Conservation (phyloP, 2,329 filamentous ascomycete species). For the Arachnomyces sp. region DNA sequence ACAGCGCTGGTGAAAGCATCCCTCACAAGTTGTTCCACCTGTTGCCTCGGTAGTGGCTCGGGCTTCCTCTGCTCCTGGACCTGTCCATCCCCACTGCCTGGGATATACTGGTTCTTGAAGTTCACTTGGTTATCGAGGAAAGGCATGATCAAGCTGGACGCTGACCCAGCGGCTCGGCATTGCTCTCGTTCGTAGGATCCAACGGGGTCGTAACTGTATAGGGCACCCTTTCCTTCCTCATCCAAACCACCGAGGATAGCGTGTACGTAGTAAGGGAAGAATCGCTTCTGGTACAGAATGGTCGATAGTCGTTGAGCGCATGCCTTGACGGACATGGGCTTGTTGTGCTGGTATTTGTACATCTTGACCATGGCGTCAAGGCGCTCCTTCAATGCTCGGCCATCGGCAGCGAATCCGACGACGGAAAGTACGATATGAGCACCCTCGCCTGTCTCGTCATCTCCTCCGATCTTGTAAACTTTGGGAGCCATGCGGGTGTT, state of each 20-base stretch:
- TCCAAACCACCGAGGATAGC: slow-evolving; percentile 91
- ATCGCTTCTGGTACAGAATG: slow-evolving; percentile 93
- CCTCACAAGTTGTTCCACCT: slow-evolving; percentile 81
- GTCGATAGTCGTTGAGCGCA: slow-evolving; percentile 93
- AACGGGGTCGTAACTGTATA: slow-evolving; percentile 97
- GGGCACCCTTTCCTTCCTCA: slow-evolving; percentile 84
- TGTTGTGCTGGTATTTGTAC: slow-evolving; percentile 97
- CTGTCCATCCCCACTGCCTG: slow-evolving; percentile 76
- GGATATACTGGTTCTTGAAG: slow-evolving; percentile 96
- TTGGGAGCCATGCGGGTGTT: slow-evolving; percentile 94
- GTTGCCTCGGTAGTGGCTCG: slow-evolving; percentile 59
- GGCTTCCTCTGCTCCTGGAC: slow-evolving; percentile 53
- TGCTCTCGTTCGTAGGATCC: slow-evolving; percentile 96
- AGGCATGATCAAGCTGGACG: slow-evolving; percentile 92
- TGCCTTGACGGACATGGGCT: slow-evolving; percentile 87
- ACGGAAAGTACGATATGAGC: slow-evolving; percentile 85
- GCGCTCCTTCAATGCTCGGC: slow-evolving; percentile 84
- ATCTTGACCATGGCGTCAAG: slow-evolving; percentile 95
- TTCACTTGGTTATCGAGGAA: slow-evolving; percentile 99
- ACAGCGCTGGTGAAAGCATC: slow-evolving; percentile 98
- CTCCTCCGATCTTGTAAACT: slow-evolving; percentile 93
- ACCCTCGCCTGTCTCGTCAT: slow-evolving; percentile 74
- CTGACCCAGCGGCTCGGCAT: slow-evolving; percentile 86
- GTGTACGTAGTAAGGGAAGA: slow-evolving; percentile 97
- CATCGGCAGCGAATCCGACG: slow-evolving; percentile 91